These are phyloP conservation scores for Carallia brachiata DNA, from an alignment of 345 rosid species.

Conservation along the genomic window DNA sequence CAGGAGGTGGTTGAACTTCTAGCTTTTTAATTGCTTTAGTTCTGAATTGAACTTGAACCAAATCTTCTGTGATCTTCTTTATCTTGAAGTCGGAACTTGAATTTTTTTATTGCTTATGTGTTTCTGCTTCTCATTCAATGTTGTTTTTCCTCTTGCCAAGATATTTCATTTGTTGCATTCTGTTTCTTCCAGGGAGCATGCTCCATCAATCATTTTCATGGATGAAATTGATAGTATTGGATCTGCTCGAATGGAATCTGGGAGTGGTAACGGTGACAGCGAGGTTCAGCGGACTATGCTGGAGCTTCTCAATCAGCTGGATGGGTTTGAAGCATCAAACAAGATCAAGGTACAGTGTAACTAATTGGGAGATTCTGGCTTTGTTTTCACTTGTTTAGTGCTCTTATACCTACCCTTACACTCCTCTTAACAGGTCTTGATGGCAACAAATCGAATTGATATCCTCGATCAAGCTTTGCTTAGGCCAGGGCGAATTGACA, in stretches of 20 bases:
- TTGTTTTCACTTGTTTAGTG: not conserved
- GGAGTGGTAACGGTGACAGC: constrained; percentile 97
- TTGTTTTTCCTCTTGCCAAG: not conserved
- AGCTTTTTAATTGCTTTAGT: not conserved
- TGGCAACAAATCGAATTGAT: constrained; percentile 98
- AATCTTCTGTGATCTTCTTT: not conserved
- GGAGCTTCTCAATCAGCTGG: constrained; percentile 98
- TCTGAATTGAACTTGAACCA: not conserved
- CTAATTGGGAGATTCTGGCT: not conserved
- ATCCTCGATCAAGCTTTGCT: constrained; percentile 96
- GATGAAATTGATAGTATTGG: constrained; percentile 97
- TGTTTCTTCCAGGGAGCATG: constrained; percentile 65
- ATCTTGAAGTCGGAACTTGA: not conserved
- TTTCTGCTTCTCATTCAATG: constrained; percentile 6
- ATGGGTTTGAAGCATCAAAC: constrained; percentile 97
- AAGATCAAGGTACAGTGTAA: constrained; percentile 75
- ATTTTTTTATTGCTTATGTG: not conserved
- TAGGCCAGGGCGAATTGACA: constrained; percentile 93
- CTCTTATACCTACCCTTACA: not conserved
- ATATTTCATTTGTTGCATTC: not conserved
- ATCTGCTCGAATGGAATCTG: constrained; percentile 99
- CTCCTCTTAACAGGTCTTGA: constrained; percentile 61
- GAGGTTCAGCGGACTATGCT: constrained; percentile 97
- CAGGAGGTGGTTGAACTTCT: too few relatives aligned
- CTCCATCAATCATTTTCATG: constrained; percentile 97